phyloP scores from a whole-genome alignment of 805 yeast species.

The Metschnikowia drakensbergensis region DNA sequence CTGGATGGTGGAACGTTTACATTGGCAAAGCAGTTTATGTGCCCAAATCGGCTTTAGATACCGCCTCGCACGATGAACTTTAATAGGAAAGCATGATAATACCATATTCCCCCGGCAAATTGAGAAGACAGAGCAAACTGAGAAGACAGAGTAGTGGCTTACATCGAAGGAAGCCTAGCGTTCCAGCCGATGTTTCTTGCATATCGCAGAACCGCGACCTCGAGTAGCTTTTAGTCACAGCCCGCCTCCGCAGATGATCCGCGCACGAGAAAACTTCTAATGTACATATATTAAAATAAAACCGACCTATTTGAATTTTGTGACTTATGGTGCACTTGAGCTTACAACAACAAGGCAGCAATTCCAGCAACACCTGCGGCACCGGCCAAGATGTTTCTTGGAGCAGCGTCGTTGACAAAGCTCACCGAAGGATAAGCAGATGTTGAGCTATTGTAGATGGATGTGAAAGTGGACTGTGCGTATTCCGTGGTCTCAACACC shows the following conservation, averaged over 20 bases:
- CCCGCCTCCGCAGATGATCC: not conserved
- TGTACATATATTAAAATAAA: slow-evolving; percentile 1
- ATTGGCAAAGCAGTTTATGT: slow-evolving; percentile 49
- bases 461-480: slow-evolving; percentile 36
- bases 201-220: not conserved
- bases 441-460: slow-evolving; percentile 23
- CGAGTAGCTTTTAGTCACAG: not conserved
- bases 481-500: slow-evolving; percentile 43
- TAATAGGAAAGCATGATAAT: slow-evolving; percentile 5
- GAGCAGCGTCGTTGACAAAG: slow-evolving; percentile 34
- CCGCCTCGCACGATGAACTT: slow-evolving; percentile 15
- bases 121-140: no score
- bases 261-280: not conserved
- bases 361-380: slow-evolving; percentile 41
- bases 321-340: not conserved
- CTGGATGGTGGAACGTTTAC: slow-evolving; percentile 67
- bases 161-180: no score
- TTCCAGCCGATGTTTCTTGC: no score
- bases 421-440: slow-evolving; percentile 24
- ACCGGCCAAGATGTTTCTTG: slow-evolving; percentile 28
- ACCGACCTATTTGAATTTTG: slow-evolving; percentile 7
- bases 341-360: slow-evolving; percentile 34
- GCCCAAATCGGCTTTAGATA: slow-evolving; percentile 12
- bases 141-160: no score
- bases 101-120: no score